A percentile compares a stretch with the other conserved stretches of the same genome.
Conservation (phyloP, 2,329 filamentous ascomycete genomes). For the Ustilaginoidea virens region DNA sequence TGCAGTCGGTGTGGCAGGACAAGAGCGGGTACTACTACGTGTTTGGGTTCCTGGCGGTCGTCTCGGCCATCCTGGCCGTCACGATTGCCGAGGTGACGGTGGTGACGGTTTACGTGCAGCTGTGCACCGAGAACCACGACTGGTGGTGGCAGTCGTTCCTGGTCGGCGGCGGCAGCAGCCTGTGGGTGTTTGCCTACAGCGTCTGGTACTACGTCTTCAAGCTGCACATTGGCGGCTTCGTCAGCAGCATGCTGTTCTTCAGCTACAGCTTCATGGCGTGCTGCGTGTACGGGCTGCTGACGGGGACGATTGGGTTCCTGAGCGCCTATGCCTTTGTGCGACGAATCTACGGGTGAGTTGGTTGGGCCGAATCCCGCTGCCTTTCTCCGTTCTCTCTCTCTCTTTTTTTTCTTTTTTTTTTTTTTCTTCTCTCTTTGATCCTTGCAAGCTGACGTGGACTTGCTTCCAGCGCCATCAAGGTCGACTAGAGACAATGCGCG, state of each 20-base stretch:
- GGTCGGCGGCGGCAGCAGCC: constrained; percentile 57
- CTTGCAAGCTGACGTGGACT: constrained; percentile 4
- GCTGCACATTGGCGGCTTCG: constrained; percentile 66
- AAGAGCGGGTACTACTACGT: constrained; percentile 89
- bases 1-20: constrained; percentile 78
- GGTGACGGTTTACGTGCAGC: constrained; percentile 66
- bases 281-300: constrained; percentile 64
- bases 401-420: background rate
- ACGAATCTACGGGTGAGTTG: constrained; percentile 63
- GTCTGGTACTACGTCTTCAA: constrained; percentile 72
- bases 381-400: background rate
- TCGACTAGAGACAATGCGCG: constrained; percentile 18
- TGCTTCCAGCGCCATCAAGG: constrained; percentile 31
- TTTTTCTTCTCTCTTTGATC: background rate
- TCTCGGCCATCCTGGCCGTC: constrained; percentile 55
- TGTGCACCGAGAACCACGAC: constrained; percentile 74
- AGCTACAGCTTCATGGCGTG: constrained; percentile 72
- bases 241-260: constrained; percentile 72
- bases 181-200: constrained; percentile 75
- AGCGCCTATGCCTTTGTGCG: constrained; percentile 72
- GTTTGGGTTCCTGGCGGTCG: constrained; percentile 69
- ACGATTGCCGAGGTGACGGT: constrained; percentile 74
- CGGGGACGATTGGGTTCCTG: constrained; percentile 72
- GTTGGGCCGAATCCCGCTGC: no score
- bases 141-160: constrained; percentile 91